Evolutionary conservation across 75 land plant genomes (phyloP), one percentile per base, ranked within the genome.

Genomic region (Selaginella moellendorffii): DNA sequence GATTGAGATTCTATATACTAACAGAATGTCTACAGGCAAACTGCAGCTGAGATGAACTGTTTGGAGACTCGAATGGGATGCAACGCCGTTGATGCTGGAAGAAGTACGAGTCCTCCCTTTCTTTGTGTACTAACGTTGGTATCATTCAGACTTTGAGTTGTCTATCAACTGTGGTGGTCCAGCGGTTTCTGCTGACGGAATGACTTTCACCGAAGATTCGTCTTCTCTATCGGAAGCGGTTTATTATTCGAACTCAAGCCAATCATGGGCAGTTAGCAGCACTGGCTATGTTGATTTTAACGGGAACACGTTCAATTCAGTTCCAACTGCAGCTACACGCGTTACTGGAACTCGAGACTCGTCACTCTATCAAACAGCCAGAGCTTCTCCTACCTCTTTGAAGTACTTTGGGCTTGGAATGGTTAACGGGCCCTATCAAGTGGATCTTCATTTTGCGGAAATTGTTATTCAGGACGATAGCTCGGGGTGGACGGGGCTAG

Each of bases 361-460:
- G 24, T 8, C 59, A 8, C 19, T 56, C 2, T 56, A 56, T 56
- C 59, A 56, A 56, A 56, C 59, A 19, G 59, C 59, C 5, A 19
- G 59, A 24, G 2, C 25, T 25, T 8, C 59, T 56, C 59, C 59
- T 5, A 56, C 59, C 21, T 56, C 59, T 21, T 56, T 56, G 59
- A 56, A 24, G n/a, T 56, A 56, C 24, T 56, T 56, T 56, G 59
- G 59, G 8, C 59, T 56, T 5, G 59, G 24, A 5, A 8, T 56
- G 59, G 8, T 56, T 19, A 56, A 56, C n/a, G 59, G 59, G 5
- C 8, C 5, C 8, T 56, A 56, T 56, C 24, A 8, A 8, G 59
- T 56, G 9, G 59, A 56, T 5, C 24, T 56, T 21, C 59, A 56
- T 56, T 56, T 56, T 25, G 59, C 59, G n/a, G 59, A 56, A 19